Percentiles rank a stretch among this genome's conserved stretches.
Conservation (phyloP, 192 early-diverging fungal species). For the Entomortierella parvispora region DNA sequence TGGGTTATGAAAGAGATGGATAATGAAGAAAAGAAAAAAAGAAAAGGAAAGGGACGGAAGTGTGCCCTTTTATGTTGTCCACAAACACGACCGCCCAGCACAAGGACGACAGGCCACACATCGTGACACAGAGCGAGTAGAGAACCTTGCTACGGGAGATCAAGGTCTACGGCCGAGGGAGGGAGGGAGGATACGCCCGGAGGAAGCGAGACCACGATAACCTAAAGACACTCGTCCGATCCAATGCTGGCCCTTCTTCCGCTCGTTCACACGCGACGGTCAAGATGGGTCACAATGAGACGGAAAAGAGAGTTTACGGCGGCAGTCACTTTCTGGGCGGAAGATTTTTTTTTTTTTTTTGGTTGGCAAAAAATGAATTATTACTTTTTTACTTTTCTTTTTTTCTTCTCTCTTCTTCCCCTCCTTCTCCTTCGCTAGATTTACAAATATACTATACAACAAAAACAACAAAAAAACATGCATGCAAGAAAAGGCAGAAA, state of each 20-base stretch:
- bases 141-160: not conserved
- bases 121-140: not conserved
- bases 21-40: constrained; percentile 3
- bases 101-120: too few species aligned
- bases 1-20: not conserved
- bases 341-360: not conserved
- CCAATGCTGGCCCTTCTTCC: not conserved
- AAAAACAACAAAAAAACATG: not conserved
- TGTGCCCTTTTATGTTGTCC: not conserved
- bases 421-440: too few species aligned
- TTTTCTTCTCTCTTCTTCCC: not conserved
- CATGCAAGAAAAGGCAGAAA: not conserved
- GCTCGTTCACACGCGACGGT: too few species aligned
- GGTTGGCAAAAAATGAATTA: not conserved
- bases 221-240: too few species aligned
- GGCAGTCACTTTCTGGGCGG: too few species aligned
- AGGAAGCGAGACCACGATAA: too few species aligned
- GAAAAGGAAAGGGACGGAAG: not conserved
- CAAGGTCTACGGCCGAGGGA: too few species aligned
- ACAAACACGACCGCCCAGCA: too few species aligned
- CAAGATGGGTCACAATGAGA: too few species aligned
- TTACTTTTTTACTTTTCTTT: not conserved
- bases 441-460: too few species aligned
- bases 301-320: too few species aligned
- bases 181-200: too few species aligned